Evolutionary conservation across 805 yeast species (phyloP), one percentile per base, ranked within the genome.

Genomic region (Ogataea paraovalis): DNA sequence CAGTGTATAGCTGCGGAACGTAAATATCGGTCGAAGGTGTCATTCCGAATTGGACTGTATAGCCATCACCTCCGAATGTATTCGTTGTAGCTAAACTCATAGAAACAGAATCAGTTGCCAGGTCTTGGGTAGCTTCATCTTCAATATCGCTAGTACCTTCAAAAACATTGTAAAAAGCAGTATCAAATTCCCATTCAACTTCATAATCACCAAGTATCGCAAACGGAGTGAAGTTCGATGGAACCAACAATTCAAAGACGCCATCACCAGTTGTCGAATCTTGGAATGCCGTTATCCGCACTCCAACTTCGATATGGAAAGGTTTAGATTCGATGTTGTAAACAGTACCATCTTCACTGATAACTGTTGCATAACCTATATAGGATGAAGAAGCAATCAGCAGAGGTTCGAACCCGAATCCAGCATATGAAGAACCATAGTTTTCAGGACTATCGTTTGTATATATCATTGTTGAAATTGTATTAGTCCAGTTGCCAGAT

Each of bases 161-260:
- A 34, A 13, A 34, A 10, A 16, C 21, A 6, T 44, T 25, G 32
- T 44, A 44, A 42, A 30, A 44, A 9, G 41, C 43, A 14, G 36
- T 22, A 36, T 44, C 48, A 44, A 48, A 48, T 20, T 27, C n/a
- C 51, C 51, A 48, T 4, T 30, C 41, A 30, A 38, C 42, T 22
- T 32, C 27, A 36, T 21, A 39, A 4, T 32, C 46, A 8, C 46
- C 48, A 7, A 23, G 20, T 22, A 48, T 41, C 16, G 46, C 51
- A 39, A 48, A 48, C n/a, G 51, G 51, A 6, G 51, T 44, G 46
- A 16, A 48, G 19, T 44, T 44, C 19, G 51, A 48, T 13, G 51
- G 51, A 6, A 48, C 42, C 22, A 39, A 43, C 27, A 48, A 42
- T 38, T 48, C 46, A 30, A 48, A 48, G 22, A 48, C 32, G 5